Conservation (phyloP, 2,329 filamentous ascomycete species). For the Phaeosphaeria sp. region DNA sequence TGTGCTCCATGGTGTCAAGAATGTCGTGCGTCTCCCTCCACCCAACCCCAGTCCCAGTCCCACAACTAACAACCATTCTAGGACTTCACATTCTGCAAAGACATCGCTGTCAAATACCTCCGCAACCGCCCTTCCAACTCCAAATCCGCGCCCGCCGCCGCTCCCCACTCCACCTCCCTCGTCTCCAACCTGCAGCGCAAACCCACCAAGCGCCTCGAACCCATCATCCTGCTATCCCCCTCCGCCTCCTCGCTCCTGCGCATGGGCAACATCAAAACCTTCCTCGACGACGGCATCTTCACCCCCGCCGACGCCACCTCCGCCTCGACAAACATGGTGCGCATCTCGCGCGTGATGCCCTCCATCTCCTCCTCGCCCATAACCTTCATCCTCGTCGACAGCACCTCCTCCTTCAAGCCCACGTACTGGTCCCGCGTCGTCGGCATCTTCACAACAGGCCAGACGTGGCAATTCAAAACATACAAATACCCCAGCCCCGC, state of each 20-base stretch:
- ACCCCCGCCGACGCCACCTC: constrained; percentile 74
- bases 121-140: constrained; percentile 55
- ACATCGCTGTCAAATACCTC: constrained; percentile 80
- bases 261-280: constrained; percentile 94
- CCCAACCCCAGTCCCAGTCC: constrained; percentile 7
- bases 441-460: constrained; percentile 95
- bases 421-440: constrained; percentile 97
- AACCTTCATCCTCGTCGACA: constrained; percentile 95
- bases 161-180: constrained; percentile 39
- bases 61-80: constrained; percentile 49
- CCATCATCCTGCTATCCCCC: constrained; percentile 95
- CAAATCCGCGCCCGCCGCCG: constrained; percentile 34
- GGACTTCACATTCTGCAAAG: constrained; percentile 95
- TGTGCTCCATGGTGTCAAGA: constrained; percentile 83
- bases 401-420: constrained; percentile 92
- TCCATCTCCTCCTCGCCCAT: constrained; percentile 72
- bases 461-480: constrained; percentile 97
- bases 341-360: constrained; percentile 80
- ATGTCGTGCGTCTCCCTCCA: constrained; percentile 67
- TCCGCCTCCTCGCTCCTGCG: constrained; percentile 93
- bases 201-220: constrained; percentile 62
- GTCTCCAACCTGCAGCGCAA: constrained; percentile 48
- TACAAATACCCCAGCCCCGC: constrained; percentile 94
- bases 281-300: constrained; percentile 86
- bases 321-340: constrained; percentile 71